Conservation (phyloP, 306 rosid species). For the Malus domestica region DNA sequence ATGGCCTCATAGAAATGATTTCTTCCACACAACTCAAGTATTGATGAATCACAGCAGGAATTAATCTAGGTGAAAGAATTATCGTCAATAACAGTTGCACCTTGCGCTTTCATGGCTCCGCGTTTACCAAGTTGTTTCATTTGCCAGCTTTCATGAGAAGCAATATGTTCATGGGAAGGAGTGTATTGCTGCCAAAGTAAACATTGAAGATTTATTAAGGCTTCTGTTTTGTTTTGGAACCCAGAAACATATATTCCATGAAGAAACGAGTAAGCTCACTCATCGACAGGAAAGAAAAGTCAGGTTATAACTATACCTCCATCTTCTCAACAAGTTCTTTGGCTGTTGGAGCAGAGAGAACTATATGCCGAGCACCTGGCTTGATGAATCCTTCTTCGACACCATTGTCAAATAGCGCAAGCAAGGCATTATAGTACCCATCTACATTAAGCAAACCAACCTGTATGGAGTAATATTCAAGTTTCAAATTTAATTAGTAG, state of each 20-base stretch:
- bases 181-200: constrained; percentile 55
- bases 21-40: constrained; percentile 42
- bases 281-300: constrained; percentile 3
- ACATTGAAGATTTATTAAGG: not conserved
- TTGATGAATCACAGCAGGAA: constrained; percentile 45
- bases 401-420: constrained; percentile 86
- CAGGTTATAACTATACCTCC: constrained; percentile 50
- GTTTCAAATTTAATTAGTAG: constrained; percentile 9
- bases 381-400: constrained; percentile 89
- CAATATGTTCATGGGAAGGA: constrained; percentile 60
- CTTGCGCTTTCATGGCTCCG: constrained; percentile 42
- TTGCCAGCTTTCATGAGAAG: constrained; percentile 87
- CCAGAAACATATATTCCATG: not conserved
- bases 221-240: not conserved
- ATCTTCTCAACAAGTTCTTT: constrained; percentile 73
- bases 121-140: constrained; percentile 58
- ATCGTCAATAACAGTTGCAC: constrained; percentile 32
- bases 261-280: not conserved
- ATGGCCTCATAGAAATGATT: constrained; percentile 37
- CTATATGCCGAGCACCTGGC: constrained; percentile 70
- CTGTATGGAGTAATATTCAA: constrained; percentile 32
- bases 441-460: constrained; percentile 91
- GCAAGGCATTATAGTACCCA: constrained; percentile 83
- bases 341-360: constrained; percentile 78
- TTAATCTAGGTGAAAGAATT: constrained; percentile 26